These are phyloP conservation scores for Mycena vitilis DNA, from an alignment of 768 basidiomycete species.

Conservation along the genomic window DNA sequence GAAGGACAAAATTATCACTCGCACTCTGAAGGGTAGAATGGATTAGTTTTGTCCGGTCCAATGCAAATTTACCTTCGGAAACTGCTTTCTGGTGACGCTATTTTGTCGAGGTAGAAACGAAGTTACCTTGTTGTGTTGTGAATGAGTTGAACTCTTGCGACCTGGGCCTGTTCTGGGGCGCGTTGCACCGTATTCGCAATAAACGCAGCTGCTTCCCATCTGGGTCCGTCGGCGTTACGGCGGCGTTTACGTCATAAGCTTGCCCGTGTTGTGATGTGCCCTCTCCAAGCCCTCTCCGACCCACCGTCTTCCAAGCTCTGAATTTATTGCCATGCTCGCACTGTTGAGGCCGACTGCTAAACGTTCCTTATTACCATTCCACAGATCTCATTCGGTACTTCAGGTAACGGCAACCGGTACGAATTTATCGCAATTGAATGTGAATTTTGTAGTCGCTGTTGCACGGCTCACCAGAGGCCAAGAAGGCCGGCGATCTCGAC, in stretches of 20 bases:
- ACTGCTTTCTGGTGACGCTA: not conserved
- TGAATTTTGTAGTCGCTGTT: conserved; percentile 73
- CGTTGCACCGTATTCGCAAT: too few species aligned
- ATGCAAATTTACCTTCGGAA: conserved; percentile 14
- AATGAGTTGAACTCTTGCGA: too few species aligned
- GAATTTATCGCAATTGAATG: conserved; percentile 37
- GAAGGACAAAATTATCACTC: conserved; percentile 81
- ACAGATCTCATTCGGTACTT: conserved; percentile 67
- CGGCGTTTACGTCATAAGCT: too few species aligned
- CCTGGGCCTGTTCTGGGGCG: too few species aligned
- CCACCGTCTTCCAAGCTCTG: not conserved
- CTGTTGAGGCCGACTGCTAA: conserved; percentile 30
- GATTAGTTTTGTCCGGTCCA: conserved; percentile 62
- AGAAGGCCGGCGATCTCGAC: conserved; percentile 81
- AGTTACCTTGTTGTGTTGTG: not conserved
- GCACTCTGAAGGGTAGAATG: conserved; percentile 92
- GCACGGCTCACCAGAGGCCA: conserved; percentile 94
- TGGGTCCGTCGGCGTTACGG: too few species aligned
- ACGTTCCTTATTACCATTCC: conserved; percentile 37
- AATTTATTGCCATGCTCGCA: conserved; percentile 26
- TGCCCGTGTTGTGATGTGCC: conserved; percentile 1
- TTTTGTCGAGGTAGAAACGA: not conserved
- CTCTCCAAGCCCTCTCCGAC: conserved; percentile 3
- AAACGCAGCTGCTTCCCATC: too few species aligned
- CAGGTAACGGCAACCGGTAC: conserved; percentile 57